A percentile compares a stretch with the other conserved stretches of the same genome.
Evolutionary conservation across 2,329 filamentous ascomycete species (phyloP).

Genomic region (Thielaviopsis euricoi): DNA sequence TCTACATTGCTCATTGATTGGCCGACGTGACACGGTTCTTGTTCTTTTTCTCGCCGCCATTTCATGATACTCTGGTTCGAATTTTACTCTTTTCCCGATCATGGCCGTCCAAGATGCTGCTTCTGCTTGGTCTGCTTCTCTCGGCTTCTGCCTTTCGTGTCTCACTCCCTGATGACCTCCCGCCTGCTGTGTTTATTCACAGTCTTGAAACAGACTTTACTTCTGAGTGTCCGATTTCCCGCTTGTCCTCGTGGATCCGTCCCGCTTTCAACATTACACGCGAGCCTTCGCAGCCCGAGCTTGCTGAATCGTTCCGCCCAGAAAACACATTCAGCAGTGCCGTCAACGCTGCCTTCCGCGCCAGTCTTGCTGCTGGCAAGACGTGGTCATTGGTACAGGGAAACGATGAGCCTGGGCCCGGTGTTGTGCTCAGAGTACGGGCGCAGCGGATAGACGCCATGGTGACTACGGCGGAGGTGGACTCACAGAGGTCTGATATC

Average conservation of each 20-base stretch:
- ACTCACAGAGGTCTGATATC: background rate
- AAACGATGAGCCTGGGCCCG: too few species aligned
- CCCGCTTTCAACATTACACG: background rate
- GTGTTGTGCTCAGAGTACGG: background rate
- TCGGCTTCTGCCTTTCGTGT: background rate
- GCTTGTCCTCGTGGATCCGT: background rate
- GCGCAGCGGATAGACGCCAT: background rate
- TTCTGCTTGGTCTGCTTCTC: background rate
- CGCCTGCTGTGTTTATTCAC: background rate
- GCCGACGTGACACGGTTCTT: background rate
- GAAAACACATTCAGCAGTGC: background rate
- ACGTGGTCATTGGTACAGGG: background rate
- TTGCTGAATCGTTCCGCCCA: background rate
- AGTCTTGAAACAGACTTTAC: background rate
- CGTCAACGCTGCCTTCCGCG: background rate
- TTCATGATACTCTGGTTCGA: background rate
- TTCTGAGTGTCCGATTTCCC: background rate
- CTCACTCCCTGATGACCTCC: background rate
- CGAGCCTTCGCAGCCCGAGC: background rate
- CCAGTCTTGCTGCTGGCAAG: background rate
- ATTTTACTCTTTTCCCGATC: background rate
- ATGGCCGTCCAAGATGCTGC: background rate
- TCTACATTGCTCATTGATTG: background rate
- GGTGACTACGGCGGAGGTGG: background rate
- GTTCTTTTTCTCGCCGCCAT: background rate